Evolutionary conservation across 768 basidiomycete species (phyloP).

Genomic region (Termitomyces sp.): DNA sequence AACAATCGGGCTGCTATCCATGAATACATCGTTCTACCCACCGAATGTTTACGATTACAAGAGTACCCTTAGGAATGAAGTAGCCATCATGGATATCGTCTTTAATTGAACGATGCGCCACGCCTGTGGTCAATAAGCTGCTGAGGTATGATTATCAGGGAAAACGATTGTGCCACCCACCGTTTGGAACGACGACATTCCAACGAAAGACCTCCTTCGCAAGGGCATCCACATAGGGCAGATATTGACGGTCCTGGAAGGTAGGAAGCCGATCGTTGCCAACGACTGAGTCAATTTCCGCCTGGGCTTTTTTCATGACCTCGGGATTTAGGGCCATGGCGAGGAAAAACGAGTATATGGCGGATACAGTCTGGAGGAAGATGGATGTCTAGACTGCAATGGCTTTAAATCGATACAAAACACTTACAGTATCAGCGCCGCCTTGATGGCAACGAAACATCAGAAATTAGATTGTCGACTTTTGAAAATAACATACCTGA

Average conservation of each 20-base stretch:
- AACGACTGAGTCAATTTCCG: slow-evolving; percentile 58
- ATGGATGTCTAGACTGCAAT: slow-evolving; percentile 5
- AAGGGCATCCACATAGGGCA: slow-evolving; percentile 63
- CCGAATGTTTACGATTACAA: slow-evolving; percentile 53
- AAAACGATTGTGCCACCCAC: slow-evolving; percentile 17
- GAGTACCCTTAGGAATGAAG: slow-evolving; percentile 56
- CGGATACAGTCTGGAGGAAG: slow-evolving; percentile 52
- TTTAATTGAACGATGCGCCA: slow-evolving; percentile 54
- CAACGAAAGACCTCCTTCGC: slow-evolving; percentile 56
- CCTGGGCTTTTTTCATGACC: slow-evolving; percentile 55
- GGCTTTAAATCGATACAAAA: not conserved
- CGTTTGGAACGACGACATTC: slow-evolving; percentile 43
- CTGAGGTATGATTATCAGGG: not conserved
- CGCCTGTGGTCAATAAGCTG: slow-evolving; percentile 26
- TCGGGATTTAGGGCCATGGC: slow-evolving; percentile 58
- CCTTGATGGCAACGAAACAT: slow-evolving; percentile 30
- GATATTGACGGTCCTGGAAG: slow-evolving; percentile 50
- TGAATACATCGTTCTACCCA: slow-evolving; percentile 15
- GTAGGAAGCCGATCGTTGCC: slow-evolving; percentile 60
- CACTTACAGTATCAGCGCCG: slow-evolving; percentile 54
- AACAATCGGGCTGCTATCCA: not conserved
- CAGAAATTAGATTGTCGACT: not conserved
- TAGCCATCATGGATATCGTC: slow-evolving; percentile 63
- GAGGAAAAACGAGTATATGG: slow-evolving; percentile 58
- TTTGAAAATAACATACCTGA: slow-evolving; percentile 32